Base-by-base conservation (phyloP, 192 early-diverging fungal species). In the Backusella parvicylindrica region DNA sequence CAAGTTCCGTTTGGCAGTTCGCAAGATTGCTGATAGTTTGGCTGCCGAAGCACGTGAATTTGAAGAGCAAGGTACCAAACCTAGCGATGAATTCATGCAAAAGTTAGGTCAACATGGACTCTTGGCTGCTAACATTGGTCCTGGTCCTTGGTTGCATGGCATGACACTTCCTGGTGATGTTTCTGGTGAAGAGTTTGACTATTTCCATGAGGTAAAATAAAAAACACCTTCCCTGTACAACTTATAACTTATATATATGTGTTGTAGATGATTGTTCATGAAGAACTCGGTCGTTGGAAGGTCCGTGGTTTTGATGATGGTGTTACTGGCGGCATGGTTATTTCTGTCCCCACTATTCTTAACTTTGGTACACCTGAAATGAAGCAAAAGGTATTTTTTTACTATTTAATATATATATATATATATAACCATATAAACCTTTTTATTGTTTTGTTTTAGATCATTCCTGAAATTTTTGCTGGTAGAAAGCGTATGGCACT, bases 401-500 rank as follows among this genome's bases (percentile, higher is more conserved):
- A 28, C 18, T 28, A 12, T 9, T 5, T 21, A 60, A 26, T 8
- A 56, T 12, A 50, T 50, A 50, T 50, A 72, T 6, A 6, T 6
- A 3, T 3, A 35, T 35, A 35, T 35, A 35, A 6, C 2, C 2
- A 3, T 6, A 35, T 35, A 35, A 1, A 47, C 16, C 5, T 47
- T n/a, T 47, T 21, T 4, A 21, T 47, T n/a, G n/a, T n/a, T n/a
- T n/a, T n/a, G n/a, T n/a, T 82, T 1, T 70, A 70, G 68, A 70
- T 81, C 49, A 87, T 89, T 33, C 87, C 84, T 47, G 90, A 87
- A 31, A 85, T 90, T 60, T 81, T 94, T 66, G 72, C 76, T 30
- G 94, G 94, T 31, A 75, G 83, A 66, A 95, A 96, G 83, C 87
- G 88, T 71, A 96, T 96, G 72, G 93, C 92, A 69, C 82, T 95